A percentile compares a stretch with the other conserved stretches of the same genome.
Conservation (phyloP, 768 basidiomycete genomes). For the Lactarius evosmus region DNA sequence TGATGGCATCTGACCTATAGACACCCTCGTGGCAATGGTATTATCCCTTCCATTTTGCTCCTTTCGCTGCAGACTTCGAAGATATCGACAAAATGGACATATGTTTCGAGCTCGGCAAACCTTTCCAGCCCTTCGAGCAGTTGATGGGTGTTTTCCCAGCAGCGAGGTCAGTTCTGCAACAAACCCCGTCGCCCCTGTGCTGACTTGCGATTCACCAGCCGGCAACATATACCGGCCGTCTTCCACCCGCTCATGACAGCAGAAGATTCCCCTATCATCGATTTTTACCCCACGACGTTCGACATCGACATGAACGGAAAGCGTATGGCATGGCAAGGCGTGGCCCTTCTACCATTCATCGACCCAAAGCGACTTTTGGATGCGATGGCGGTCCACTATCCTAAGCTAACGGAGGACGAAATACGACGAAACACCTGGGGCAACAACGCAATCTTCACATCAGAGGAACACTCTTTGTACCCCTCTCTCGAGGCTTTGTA, state of each 20-base stretch:
- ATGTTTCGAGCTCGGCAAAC: constrained; percentile 72
- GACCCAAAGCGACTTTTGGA: constrained; percentile 78
- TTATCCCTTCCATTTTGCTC: constrained; percentile 97
- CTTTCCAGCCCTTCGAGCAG: constrained; percentile 97
- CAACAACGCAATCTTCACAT: constrained; percentile 75
- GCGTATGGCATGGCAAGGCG: constrained; percentile 99
- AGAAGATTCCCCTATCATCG: constrained; percentile 85
- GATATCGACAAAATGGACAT: constrained; percentile 77
- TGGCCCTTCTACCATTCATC: constrained; percentile 95
- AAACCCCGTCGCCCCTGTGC: neutral
- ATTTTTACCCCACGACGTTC: constrained; percentile 91
- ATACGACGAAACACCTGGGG: constrained; percentile 82
- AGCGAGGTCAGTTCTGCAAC: constrained; percentile 57
- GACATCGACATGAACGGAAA: constrained; percentile 99
- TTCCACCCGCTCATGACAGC: constrained; percentile 89
- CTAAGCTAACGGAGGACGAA: constrained; percentile 75
- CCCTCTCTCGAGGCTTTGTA: constrained; percentile 87
- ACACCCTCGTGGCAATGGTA: constrained; percentile 98
- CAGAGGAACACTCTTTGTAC: constrained; percentile 81
- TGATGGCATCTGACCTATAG: constrained; percentile 36
- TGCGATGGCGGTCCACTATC: constrained; percentile 71
- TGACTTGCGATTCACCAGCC: constrained; percentile 45
- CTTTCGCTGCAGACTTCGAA: constrained; percentile 93
- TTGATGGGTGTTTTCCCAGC: constrained; percentile 98
- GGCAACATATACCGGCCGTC: constrained; percentile 77